A percentile compares a stretch with the other conserved stretches of the same genome.
phyloP scores from a whole-genome alignment of 2,329 filamentous ascomycete genomes.

The Verticillium tricorpus region DNA sequence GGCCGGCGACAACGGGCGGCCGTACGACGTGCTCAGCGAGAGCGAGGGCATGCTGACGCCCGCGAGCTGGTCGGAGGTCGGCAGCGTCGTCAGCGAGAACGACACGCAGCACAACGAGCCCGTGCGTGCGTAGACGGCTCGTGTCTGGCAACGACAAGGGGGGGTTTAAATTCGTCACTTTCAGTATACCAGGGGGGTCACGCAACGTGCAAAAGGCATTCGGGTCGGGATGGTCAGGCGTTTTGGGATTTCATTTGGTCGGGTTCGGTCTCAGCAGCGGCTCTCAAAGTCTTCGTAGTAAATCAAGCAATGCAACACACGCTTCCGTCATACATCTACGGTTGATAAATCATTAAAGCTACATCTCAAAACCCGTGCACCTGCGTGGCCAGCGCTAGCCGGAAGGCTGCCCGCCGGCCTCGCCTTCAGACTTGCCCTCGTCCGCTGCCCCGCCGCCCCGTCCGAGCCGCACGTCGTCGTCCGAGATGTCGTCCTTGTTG shows the following conservation, averaged over 20 bases:
- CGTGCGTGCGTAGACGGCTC: not conserved
- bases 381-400: not conserved
- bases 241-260: not conserved
- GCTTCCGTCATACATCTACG: no score
- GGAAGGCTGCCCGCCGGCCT: not conserved
- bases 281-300: not conserved
- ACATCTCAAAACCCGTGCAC: no score
- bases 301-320: not conserved
- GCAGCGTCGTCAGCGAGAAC: constrained; percentile 56
- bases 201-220: not conserved
- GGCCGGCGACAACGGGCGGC: constrained; percentile 30
- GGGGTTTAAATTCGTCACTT: not conserved
- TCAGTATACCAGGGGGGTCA: not conserved
- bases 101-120: constrained; percentile 24
- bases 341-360: not conserved
- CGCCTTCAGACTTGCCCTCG: not conserved
- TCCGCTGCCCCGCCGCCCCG: not conserved
- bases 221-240: not conserved
- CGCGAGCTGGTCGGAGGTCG: constrained; percentile 61
- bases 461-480: constrained; percentile 7
- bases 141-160: not conserved
- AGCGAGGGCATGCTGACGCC: constrained; percentile 57
- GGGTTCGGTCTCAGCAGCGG: not conserved
- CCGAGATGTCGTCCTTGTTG: constrained; percentile 15
- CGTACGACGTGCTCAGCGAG: constrained; percentile 55